phyloP scores from a whole-genome alignment of 1,284 basidiomycete species.

The Puccinia polysora region DNA sequence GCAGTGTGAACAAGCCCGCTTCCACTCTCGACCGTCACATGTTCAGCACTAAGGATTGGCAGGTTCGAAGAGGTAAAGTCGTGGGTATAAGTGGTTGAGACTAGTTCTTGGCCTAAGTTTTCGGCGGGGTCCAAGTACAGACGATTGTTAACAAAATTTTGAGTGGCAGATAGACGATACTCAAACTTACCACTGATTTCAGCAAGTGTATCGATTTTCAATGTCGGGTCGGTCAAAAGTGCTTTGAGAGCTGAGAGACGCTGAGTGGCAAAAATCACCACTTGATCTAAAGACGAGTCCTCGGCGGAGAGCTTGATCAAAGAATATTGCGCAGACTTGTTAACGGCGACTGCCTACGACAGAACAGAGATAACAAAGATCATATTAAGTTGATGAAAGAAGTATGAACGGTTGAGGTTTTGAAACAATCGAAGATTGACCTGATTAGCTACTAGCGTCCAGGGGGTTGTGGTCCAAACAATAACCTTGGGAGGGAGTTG shows the following conservation, averaged over 20 bases:
- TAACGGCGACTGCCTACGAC: conserved; percentile 33
- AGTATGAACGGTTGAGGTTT: background rate
- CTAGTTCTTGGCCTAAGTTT: conserved; percentile 62
- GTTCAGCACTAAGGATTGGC: conserved; percentile 57
- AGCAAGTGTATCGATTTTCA: background rate
- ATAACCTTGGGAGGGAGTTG: conserved; percentile 57
- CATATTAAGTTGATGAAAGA: background rate
- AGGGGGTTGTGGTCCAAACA: conserved; percentile 99
- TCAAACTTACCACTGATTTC: conserved; percentile 34
- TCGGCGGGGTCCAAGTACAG: no score
- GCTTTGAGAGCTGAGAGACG: conserved; percentile 22
- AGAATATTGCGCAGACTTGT: conserved; percentile 18
- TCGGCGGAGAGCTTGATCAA: conserved; percentile 18
- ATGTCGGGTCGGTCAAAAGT: background rate
- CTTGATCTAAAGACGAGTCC: background rate
- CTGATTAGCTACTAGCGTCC: conserved; percentile 95
- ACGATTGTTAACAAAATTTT: conserved; percentile 54
- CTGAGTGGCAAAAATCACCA: conserved; percentile 38
- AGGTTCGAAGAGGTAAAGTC: conserved; percentile 58
- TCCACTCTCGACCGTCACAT: conserved; percentile 83
- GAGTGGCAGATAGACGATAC: background rate
- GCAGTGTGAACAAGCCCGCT: conserved; percentile 95
- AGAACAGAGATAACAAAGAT: background rate
- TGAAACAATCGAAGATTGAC: conserved; percentile 57
- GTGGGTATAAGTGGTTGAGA: conserved; percentile 62